These are phyloP conservation scores for Conringia planisiliqua DNA, from an alignment of 345 rosid genomes.

Conservation along the genomic window DNA sequence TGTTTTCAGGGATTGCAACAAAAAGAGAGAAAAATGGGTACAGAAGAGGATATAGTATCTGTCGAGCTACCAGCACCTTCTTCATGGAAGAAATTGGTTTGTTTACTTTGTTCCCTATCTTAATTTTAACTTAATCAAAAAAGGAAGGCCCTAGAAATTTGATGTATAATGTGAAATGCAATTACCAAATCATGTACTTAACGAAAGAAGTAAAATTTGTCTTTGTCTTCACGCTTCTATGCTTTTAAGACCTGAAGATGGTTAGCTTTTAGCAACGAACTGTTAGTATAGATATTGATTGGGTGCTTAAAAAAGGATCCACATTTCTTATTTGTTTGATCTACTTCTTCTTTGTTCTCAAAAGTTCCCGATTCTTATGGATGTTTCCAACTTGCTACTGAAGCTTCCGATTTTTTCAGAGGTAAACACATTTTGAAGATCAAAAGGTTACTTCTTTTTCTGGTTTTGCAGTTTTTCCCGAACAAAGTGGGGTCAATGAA, in stretches of 20 bases:
- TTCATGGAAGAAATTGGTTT: slow-evolving; percentile 81
- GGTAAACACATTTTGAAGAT: neutral
- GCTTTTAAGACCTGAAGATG: neutral
- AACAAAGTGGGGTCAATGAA: slow-evolving; percentile 55
- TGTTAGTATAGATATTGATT: neutral
- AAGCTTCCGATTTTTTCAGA: neutral
- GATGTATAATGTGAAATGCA: neutral
- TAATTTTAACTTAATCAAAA: neutral
- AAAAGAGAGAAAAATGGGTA: slow-evolving; percentile 34
- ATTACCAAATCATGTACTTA: neutral
- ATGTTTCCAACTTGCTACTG: neutral
- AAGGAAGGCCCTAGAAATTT: neutral
- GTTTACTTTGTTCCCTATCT: slow-evolving; percentile 5
- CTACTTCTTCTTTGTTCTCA: neutral
- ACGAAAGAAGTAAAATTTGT: neutral
- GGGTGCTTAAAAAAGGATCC: neutral
- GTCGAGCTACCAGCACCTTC: slow-evolving; percentile 79
- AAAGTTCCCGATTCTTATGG: neutral
- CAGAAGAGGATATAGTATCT: slow-evolving; percentile 49
- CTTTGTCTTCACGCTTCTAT: neutral
- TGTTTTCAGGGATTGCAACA: slow-evolving; percentile 34
- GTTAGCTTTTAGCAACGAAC: neutral
- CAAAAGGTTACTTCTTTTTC: neutral
- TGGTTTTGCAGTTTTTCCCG: slow-evolving; percentile 44
- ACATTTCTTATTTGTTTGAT: neutral